Evolutionary conservation across 495 filamentous ascomycete genomes (phyloP), one percentile per base, ranked within the genome.

Genomic region (Neurospora sp.): DNA sequence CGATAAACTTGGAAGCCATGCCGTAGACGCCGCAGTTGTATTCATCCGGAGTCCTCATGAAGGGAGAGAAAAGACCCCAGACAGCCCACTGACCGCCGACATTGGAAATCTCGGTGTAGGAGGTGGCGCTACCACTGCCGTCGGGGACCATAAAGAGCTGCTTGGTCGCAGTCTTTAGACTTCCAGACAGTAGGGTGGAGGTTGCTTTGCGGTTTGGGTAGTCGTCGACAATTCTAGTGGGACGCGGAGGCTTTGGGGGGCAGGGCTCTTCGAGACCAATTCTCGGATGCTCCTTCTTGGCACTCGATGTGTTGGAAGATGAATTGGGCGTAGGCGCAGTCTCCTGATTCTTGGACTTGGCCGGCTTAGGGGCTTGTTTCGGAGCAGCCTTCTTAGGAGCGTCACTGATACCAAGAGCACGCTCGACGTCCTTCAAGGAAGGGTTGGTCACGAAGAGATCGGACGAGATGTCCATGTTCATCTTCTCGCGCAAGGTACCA

Each of bases 111-210:
- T 84, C 81, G 0, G 83, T 83, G 81, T 92, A 93, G 3, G 88
- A 89, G 16, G 87, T 87, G 9, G 90, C 87, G 35, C 89, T 90
- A 22, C 93, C 93, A 71, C 88, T 88, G 22, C 93, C 93, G 76
- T 95, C 93, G 20, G 93, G 93, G 45, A 95, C 83, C 72, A 95
- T 87, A 81, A 92, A 84, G 16, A 96, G 82, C 44, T 85, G 88
- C 78, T 87, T 89, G n/a, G 80, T 86, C 14, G 88, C 84, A 14
- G 82, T 87, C 75, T 86, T 87, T 14, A 87, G 82, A 40, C 88
- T 88, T 3, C 93, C 93, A 61, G 89, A 86, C 0, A 94, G 89
- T 81, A 88, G 73, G 72, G 91, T 75, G 68, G 90, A 82, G 72
- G 84, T 78, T 71, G 85, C 81, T 75, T 82, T 94, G 86, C 92